phyloP scores from a whole-genome alignment of 2,329 filamentous ascomycete genomes.

The Neophaeococcomyces aloes region DNA sequence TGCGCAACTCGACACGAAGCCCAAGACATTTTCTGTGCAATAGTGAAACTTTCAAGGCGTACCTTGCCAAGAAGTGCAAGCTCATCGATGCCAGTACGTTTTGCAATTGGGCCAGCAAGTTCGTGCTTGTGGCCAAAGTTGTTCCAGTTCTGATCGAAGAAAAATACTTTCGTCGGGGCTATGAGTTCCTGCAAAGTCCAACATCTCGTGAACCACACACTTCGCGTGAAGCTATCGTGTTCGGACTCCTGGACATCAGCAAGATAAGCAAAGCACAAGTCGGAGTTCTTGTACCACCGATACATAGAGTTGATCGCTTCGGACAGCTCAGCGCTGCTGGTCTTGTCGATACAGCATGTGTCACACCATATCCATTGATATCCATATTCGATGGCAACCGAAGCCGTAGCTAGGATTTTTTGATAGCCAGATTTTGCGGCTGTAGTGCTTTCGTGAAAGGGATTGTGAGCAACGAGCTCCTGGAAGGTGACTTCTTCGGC shows the following conservation, averaged over 20 bases:
- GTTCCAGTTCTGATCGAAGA: constrained; percentile 7
- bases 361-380: constrained; percentile 19
- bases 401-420: constrained; percentile 6
- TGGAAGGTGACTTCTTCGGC: constrained; percentile 14
- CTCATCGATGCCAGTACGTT: constrained; percentile 3
- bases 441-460: not conserved
- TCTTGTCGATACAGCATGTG: constrained; percentile 21
- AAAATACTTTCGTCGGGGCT: constrained; percentile 6
- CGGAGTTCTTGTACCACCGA: constrained; percentile 15
- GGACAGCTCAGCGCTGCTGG: constrained; percentile 15
- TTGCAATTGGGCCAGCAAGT: not conserved
- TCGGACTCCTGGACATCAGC: constrained; percentile 11
- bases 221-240: constrained; percentile 2
- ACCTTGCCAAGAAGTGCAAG: not conserved
- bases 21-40: constrained; percentile 31
- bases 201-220: constrained; percentile 8
- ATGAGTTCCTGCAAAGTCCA: constrained; percentile 12
- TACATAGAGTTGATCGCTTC: constrained; percentile 21
- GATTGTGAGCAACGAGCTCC: not conserved
- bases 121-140: constrained; percentile 4
- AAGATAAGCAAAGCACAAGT: constrained; percentile 18
- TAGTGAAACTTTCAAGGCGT: constrained; percentile 19
- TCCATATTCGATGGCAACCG: constrained; percentile 3
- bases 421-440: constrained; percentile 5
- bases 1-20: constrained; percentile 28